Percentiles rank a stretch among this genome's conserved stretches.
Conservation (phyloP, 345 rosid genomes). For the Erucastrum elatum region DNA sequence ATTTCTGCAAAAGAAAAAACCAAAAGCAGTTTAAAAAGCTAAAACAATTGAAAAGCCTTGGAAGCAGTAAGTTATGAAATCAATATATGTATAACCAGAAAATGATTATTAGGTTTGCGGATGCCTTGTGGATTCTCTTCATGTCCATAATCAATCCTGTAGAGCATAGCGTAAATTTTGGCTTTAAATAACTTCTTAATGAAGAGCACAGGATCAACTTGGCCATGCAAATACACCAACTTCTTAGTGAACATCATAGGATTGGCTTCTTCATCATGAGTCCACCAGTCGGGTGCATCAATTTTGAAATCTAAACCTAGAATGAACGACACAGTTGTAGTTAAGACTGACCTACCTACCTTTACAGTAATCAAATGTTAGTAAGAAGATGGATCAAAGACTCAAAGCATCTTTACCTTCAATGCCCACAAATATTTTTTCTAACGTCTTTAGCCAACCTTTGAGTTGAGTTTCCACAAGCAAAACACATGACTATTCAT, state of each 20-base stretch:
- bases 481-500: constrained; percentile 29
- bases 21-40: background rate
- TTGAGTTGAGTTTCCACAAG: constrained; percentile 14
- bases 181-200: constrained; percentile 25
- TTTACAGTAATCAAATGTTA: background rate
- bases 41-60: background rate
- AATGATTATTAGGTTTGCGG: constrained; percentile 24
- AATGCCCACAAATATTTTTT: constrained; percentile 11
- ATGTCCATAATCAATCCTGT: constrained; percentile 29
- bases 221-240: constrained; percentile 8
- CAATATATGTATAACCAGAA: constrained; percentile 11
- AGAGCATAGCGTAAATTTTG: constrained; percentile 8
- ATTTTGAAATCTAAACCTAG: constrained; percentile 18
- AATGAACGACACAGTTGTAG: background rate
- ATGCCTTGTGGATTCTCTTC: constrained; percentile 32
- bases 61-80: background rate
- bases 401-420: constrained; percentile 20
- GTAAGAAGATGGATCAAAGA: background rate
- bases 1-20: background rate
- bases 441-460: constrained; percentile 15
- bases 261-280: background rate
- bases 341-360: background rate
- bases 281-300: constrained; percentile 4
- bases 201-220: constrained; percentile 28
- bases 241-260: constrained; percentile 26